A percentile compares a stretch with the other conserved stretches of the same genome.
Evolutionary conservation across 441 rosid species (phyloP).

Genomic region (Populus hybrid): DNA sequence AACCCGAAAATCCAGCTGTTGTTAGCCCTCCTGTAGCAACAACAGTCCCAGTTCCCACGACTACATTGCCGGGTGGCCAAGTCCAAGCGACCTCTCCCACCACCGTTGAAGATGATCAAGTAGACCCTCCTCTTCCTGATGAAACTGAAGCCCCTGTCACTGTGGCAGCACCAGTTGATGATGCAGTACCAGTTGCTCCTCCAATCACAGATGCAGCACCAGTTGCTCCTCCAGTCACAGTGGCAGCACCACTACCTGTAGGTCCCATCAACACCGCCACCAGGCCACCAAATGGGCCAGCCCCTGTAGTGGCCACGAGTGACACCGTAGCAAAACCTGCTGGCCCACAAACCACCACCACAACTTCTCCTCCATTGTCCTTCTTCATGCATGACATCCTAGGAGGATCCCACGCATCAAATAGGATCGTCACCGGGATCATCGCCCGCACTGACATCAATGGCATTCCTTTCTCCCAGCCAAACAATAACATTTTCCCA

Average conservation of each 20-base stretch:
- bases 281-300: conserved; percentile 14
- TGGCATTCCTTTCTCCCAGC: conserved; percentile 45
- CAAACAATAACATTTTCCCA: conserved; percentile 44
- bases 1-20: conserved; percentile 4
- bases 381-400: conserved; percentile 54
- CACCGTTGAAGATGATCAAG: not conserved
- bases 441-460: conserved; percentile 32
- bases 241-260: conserved; percentile 14
- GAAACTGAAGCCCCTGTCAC: conserved; percentile 17
- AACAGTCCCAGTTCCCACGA: not conserved
- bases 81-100: conserved; percentile 11
- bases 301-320: conserved; percentile 9
- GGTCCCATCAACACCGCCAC: conserved; percentile 4
- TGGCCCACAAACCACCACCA: conserved; percentile 9
- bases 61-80: conserved; percentile 28
- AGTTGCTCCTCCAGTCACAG: not conserved
- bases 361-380: conserved; percentile 15
- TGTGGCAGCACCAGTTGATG: conserved; percentile 22
- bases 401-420: conserved; percentile 45
- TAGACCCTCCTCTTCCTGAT: conserved; percentile 24
- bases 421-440: conserved; percentile 38
- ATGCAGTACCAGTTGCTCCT: conserved; percentile 12
- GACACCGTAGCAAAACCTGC: conserved; percentile 8
- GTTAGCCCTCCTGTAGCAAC: conserved; percentile 14
- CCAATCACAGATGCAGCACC: conserved; percentile 13